phyloP scores from a whole-genome alignment of 495 filamentous ascomycete genomes.

The Aspergillus funiculosus region DNA sequence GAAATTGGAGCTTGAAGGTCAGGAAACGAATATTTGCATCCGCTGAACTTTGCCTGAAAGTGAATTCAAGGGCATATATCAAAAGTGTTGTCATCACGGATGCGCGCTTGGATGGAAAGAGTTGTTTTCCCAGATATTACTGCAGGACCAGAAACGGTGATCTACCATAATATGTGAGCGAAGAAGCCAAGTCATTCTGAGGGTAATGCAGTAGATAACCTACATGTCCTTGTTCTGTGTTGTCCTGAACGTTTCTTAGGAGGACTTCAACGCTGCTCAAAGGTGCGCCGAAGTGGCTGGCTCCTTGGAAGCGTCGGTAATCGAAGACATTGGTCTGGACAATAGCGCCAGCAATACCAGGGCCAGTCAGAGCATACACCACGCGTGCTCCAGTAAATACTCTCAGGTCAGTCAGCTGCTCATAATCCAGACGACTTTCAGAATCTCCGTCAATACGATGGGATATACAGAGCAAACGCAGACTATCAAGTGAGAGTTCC shows the following conservation, averaged over 20 bases:
- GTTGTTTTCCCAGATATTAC: constrained; percentile 31
- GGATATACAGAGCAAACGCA: constrained; percentile 51
- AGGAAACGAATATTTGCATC: too few relatives aligned
- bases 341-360: constrained; percentile 78
- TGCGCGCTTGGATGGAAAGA: constrained; percentile 28
- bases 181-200: not conserved
- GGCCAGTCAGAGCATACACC: constrained; percentile 77
- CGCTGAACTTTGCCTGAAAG: too few relatives aligned
- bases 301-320: constrained; percentile 57
- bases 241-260: constrained; percentile 54
- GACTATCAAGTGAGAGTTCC: constrained; percentile 62
- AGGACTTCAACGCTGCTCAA: constrained; percentile 73
- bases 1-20: too few relatives aligned
- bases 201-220: constrained; percentile 10
- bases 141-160: constrained; percentile 37
- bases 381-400: constrained; percentile 74
- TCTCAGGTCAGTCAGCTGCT: constrained; percentile 69
- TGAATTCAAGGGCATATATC: constrained; percentile 22
- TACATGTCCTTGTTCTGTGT: constrained; percentile 61
- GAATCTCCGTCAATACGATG: constrained; percentile 32
- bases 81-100: constrained; percentile 40
- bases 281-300: constrained; percentile 76
- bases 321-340: constrained; percentile 82
- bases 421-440: constrained; percentile 49
- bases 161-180: constrained; percentile 19